phyloP scores from a whole-genome alignment of 805 yeast species.

The Starmerella riodocensis region DNA sequence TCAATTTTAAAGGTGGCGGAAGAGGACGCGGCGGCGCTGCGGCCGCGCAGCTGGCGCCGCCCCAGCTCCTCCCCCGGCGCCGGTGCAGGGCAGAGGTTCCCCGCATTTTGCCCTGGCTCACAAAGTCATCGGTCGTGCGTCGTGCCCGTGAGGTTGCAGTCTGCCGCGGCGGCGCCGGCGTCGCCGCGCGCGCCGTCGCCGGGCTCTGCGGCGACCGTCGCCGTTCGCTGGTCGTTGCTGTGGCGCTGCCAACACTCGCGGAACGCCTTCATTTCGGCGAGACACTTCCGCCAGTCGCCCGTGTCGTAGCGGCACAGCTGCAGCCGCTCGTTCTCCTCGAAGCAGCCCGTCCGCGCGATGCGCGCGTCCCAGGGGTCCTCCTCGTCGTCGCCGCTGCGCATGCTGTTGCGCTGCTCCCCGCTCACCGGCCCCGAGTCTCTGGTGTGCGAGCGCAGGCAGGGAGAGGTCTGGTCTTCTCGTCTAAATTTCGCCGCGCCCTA shows the following conservation, averaged over 20 bases:
- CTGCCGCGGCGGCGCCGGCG: constrained; percentile 4
- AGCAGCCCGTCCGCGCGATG: constrained; percentile 64
- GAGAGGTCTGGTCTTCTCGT: too few species aligned
- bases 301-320: constrained; percentile 72
- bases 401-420: too few species aligned
- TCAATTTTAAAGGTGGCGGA: too few species aligned
- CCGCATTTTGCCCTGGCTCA: neutral
- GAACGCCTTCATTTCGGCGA: constrained; percentile 49
- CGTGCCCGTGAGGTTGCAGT: constrained; percentile 13
- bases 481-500: too few species aligned
- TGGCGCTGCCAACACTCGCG: constrained; percentile 49
- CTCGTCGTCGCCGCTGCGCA: constrained; percentile 7
- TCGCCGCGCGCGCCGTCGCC: neutral
- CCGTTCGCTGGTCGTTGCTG: constrained; percentile 39
- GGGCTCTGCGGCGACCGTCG: constrained; percentile 9
- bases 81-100: neutral
- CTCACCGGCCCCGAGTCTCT: neutral
- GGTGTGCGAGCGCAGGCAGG: too few species aligned
- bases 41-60: too few species aligned
- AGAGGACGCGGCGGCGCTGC: too few species aligned
- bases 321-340: constrained; percentile 53
- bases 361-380: constrained; percentile 44
- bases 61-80: too few species aligned
- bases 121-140: neutral
- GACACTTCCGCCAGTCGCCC: constrained; percentile 67